A percentile compares a stretch with the other conserved stretches of the same genome.
Evolutionary conservation across 106 monocot genomes (phyloP).

Genomic region (Vanilla planifolia): DNA sequence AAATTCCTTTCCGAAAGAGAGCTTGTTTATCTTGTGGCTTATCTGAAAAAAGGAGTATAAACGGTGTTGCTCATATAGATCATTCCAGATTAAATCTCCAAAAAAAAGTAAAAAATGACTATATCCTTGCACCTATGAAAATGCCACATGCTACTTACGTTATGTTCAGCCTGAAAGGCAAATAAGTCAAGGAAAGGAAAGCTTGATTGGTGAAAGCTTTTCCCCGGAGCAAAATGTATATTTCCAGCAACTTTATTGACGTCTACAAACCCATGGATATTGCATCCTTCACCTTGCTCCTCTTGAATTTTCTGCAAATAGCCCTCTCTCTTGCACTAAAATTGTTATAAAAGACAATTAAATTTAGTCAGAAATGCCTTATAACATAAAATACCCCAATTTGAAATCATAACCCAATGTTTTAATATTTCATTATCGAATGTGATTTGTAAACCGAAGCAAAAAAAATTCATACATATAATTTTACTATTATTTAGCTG

Average conservation of each 20-base stretch:
- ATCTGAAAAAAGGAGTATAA: conserved; percentile 11
- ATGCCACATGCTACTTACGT: conserved; percentile 9
- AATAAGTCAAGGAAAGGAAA: conserved; percentile 15
- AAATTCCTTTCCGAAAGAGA: conserved; percentile 28
- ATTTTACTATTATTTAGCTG: not conserved
- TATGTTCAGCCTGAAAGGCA: conserved; percentile 14
- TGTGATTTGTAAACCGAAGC: not conserved
- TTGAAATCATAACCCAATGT: not conserved
- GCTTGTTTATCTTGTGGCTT: conserved; percentile 31
- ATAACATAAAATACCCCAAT: not conserved
- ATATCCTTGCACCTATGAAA: conserved; percentile 3
- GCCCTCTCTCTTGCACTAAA: conserved; percentile 62
- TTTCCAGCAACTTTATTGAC: conserved; percentile 77
- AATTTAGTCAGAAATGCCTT: not conserved
- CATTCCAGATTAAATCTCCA: not conserved
- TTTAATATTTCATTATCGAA: not conserved
- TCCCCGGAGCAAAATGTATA: conserved; percentile 72
- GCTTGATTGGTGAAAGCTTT: conserved; percentile 40
- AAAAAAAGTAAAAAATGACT: not conserved
- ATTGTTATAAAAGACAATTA: not conserved
- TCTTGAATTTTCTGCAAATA: conserved; percentile 55
- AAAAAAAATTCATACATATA: not conserved
- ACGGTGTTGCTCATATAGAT: not conserved
- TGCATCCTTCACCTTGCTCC: conserved; percentile 80
- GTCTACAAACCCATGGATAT: conserved; percentile 65